phyloP scores from a whole-genome alignment of 495 filamentous ascomycete species.

The Trypethelium eluteriae region DNA sequence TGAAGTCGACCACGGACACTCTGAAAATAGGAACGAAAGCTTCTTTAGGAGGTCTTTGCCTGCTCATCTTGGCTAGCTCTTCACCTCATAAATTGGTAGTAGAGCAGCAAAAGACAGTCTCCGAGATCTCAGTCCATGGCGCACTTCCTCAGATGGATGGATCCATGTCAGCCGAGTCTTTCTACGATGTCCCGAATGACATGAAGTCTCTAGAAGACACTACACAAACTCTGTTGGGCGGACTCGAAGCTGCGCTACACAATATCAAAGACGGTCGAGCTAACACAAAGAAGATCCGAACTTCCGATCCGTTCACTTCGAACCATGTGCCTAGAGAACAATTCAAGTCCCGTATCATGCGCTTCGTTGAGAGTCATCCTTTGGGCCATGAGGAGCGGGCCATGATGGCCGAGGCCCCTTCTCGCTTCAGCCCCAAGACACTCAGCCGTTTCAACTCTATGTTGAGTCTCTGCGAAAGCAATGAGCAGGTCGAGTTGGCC shows the following conservation, averaged over 20 bases:
- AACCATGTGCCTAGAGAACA: neutral
- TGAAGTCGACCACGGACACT: too few relatives aligned
- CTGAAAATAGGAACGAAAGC: too few relatives aligned
- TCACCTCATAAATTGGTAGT: too few relatives aligned
- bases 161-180: too few relatives aligned
- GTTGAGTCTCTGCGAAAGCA: neutral
- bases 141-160: too few relatives aligned
- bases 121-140: too few relatives aligned
- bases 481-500: neutral
- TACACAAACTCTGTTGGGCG: too few relatives aligned
- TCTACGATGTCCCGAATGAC: too few relatives aligned
- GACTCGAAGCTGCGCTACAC: neutral
- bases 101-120: too few relatives aligned
- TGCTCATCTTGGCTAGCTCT: too few relatives aligned
- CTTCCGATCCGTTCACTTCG: neutral
- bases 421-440: neutral
- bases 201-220: too few relatives aligned
- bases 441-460: neutral
- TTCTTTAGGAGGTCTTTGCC: too few relatives aligned
- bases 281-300: neutral
- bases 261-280: neutral
- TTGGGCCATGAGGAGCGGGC: neutral
- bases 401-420: neutral
- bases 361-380: neutral
- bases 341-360: neutral